Percentiles rank a stretch among this genome's conserved stretches.
phyloP scores from a whole-genome alignment of 2,329 filamentous ascomycete species.

The Tricladium varicosporioides region DNA sequence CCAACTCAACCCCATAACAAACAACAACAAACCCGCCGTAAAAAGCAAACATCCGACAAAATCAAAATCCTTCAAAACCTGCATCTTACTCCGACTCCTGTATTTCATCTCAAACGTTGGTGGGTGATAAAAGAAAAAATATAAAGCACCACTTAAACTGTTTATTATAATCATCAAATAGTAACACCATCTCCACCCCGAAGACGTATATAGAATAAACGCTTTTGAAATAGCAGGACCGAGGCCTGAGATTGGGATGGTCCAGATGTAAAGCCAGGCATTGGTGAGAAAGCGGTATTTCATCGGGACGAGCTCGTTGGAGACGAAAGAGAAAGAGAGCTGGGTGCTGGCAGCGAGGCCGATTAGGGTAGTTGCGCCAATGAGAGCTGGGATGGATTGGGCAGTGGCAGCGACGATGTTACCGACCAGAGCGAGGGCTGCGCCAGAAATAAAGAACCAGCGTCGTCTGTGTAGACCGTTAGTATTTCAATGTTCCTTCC shows the following conservation, averaged over 20 bases:
- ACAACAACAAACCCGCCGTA: constrained; percentile 22
- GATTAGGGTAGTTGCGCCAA: constrained; percentile 37
- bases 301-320: constrained; percentile 40
- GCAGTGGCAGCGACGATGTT: constrained; percentile 38
- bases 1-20: constrained; percentile 36
- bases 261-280: constrained; percentile 35
- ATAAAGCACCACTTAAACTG: constrained; percentile 28
- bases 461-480: constrained; percentile 20
- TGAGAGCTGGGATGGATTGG: constrained; percentile 36
- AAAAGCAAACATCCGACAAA: constrained; percentile 28
- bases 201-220: constrained; percentile 1
- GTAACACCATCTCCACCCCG: constrained; percentile 24
- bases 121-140: constrained; percentile 36
- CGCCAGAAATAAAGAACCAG: constrained; percentile 32
- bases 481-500: too few relatives aligned
- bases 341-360: constrained; percentile 38
- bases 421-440: constrained; percentile 36
- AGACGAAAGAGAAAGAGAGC: constrained; percentile 38
- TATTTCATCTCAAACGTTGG: constrained; percentile 34
- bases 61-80: constrained; percentile 34
- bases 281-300: constrained; percentile 36
- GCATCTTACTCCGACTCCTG: constrained; percentile 16
- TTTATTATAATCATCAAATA: constrained; percentile 34
- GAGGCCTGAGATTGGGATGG: constrained; percentile 31
- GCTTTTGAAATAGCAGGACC: constrained; percentile 27